Evolutionary conservation across 345 rosid genomes (phyloP), one percentile per base, ranked within the genome.

Genomic region (Luvunga scandens): DNA sequence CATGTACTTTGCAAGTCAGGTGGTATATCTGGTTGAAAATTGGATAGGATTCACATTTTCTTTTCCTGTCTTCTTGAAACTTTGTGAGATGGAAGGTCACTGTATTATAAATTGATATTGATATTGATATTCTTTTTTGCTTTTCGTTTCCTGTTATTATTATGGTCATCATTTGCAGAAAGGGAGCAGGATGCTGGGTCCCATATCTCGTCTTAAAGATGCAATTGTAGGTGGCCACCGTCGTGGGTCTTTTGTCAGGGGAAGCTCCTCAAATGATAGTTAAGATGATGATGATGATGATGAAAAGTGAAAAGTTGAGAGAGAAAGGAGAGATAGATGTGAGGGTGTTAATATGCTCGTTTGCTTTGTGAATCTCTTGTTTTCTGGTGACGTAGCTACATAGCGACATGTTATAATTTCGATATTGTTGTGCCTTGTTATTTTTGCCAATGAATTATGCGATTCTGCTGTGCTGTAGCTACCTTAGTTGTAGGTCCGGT

Each of bases 141-240:
- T 5, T 33, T 4, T 56, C 30, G 31, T 31, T 14, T 2, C 39
- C 13, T 33, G n/a, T 36, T 21, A 19, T 22, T 36, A 18, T 33
- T 7, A 21, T 66, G 63, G 45, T 38, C 55, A 38, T 12, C 39
- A 4, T 63, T 61, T 63, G 63, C 93, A 92, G 98, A 92, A 84
- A 83, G 86, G 85, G 65, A 85, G 94, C 77, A 84, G 87, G 84
- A 75, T 93, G 86, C 67, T 90, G 77, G 91, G 92, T 55, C 92
- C 98, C 31, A 85, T 97, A 80, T 84, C 87, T 77, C 92, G 97
- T 55, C 86, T 97, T 42, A 94, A 91, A 86, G 94, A 91, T 66
- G 93, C 87, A 69, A 89, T 93, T 62, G 92, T 89, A 21, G 94
- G 97, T 45, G 94, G 98, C 66, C 92, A 90, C 67, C 84, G 88